These are phyloP conservation scores for Apiospora arundinis DNA, from an alignment of 2,329 filamentous ascomycete species.

Conservation along the genomic window DNA sequence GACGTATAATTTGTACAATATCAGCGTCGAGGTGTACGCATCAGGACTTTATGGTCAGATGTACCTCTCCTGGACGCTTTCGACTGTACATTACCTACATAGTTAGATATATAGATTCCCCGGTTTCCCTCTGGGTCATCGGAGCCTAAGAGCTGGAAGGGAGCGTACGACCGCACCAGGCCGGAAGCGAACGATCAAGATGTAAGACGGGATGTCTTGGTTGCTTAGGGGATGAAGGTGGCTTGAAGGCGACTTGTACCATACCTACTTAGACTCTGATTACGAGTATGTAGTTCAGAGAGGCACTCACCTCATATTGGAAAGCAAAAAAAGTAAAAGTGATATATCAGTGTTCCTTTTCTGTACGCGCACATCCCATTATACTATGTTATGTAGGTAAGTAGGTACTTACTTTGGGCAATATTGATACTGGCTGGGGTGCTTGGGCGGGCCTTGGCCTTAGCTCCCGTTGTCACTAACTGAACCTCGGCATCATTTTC, in stretches of 20 bases:
- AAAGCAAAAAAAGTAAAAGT: not conserved
- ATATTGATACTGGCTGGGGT: no score
- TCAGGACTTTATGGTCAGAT: not conserved
- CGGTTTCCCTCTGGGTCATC: not conserved
- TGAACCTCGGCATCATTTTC: constrained; percentile 15
- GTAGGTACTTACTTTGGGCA: no score
- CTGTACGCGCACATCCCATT: no score
- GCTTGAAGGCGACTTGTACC: constrained; percentile 3
- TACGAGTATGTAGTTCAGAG: constrained; percentile 7
- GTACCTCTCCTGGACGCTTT: not conserved
- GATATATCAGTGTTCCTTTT: no score
- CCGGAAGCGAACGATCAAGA: not conserved
- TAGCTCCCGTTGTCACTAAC: not conserved
- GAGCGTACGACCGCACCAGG: not conserved
- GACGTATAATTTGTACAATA: constrained; percentile 19
- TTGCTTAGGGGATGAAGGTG: not conserved
- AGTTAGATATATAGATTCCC: constrained; percentile 14
- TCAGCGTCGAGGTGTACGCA: not conserved
- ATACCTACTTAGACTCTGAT: constrained; percentile 8
- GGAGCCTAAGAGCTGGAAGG: not conserved
- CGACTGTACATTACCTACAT: not conserved
- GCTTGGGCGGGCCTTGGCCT: not conserved
- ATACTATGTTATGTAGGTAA: no score
- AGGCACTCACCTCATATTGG: constrained; percentile 17
- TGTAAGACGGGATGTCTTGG: not conserved